These are phyloP conservation scores for Malassezia obtusa DNA, from an alignment of 1,284 basidiomycete genomes.

Conservation along the genomic window DNA sequence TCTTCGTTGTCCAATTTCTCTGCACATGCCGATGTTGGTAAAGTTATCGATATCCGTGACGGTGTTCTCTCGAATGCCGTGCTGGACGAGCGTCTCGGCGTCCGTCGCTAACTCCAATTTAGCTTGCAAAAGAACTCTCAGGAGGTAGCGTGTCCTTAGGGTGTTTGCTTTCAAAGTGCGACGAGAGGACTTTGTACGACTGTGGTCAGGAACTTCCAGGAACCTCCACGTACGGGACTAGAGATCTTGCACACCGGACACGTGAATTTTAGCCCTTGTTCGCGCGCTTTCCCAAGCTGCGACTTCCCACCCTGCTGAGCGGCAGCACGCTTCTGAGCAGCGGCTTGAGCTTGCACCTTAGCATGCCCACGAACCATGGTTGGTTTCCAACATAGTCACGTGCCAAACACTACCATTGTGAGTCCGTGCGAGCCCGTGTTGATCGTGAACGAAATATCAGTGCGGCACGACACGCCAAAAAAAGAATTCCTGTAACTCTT, in stretches of 20 bases:
- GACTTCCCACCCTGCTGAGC: neutral
- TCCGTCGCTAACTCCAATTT: neutral
- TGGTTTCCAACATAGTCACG: neutral
- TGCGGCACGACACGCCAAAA: too few relatives aligned
- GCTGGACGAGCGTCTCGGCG: conserved; percentile 29
- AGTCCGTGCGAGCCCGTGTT: too few relatives aligned
- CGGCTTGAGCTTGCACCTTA: conserved; percentile 1
- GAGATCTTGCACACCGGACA: conserved; percentile 1
- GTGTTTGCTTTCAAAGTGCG: too few relatives aligned
- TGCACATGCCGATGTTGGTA: conserved; percentile 33
- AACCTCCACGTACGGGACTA: neutral
- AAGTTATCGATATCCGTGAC: conserved; percentile 39
- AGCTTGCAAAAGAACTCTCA: neutral
- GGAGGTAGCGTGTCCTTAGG: neutral
- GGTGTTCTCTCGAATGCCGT: conserved; percentile 20
- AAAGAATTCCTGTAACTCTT: too few relatives aligned
- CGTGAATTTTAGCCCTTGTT: neutral
- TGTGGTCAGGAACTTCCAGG: neutral
- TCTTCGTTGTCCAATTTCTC: conserved; percentile 38
- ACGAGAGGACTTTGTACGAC: conserved; percentile 1
- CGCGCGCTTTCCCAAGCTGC: conserved; percentile 2
- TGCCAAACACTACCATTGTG: too few relatives aligned
- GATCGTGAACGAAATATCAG: too few relatives aligned
- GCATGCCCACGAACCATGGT: conserved; percentile 4
- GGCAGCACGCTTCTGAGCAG: neutral